Conservation (phyloP, 2,329 filamentous ascomycete species). For the Nemania bipapillata region DNA sequence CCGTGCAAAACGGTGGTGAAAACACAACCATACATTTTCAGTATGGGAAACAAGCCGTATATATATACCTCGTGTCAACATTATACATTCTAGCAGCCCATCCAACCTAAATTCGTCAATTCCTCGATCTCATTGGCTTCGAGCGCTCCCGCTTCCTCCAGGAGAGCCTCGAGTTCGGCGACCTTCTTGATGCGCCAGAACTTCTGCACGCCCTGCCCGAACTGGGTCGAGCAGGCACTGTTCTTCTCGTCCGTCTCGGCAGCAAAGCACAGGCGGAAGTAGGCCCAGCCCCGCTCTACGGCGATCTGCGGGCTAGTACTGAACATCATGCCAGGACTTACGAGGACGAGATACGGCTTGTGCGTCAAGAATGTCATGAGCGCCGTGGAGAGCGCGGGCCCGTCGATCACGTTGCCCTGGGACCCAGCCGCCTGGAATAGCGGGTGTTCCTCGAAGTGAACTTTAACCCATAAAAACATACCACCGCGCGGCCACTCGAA, state of each 20-base stretch:
- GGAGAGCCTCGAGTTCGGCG: conserved; percentile 71
- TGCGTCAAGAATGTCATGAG: conserved; percentile 77
- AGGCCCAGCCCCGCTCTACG: conserved; percentile 72
- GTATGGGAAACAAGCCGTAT: neutral
- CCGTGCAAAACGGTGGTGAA: neutral
- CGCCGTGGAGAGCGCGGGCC: conserved; percentile 68
- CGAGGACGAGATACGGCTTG: conserved; percentile 75
- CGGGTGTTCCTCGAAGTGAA: conserved; percentile 78
- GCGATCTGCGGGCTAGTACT: conserved; percentile 70
- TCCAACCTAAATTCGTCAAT: conserved; percentile 42
- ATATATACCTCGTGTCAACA: neutral
- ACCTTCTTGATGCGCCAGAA: conserved; percentile 82
- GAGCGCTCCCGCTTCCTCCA: conserved; percentile 52
- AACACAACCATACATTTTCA: neutral
- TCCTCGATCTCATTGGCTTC: conserved; percentile 41
- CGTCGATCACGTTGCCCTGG: conserved; percentile 58
- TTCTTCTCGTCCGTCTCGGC: conserved; percentile 80
- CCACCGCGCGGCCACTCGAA: conserved; percentile 85
- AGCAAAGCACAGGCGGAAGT: conserved; percentile 84
- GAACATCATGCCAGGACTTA: conserved; percentile 79
- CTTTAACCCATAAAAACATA: conserved; percentile 89
- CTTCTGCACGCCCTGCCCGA: conserved; percentile 73
- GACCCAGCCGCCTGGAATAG: conserved; percentile 62
- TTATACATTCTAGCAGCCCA: conserved; percentile 44
- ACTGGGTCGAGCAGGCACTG: conserved; percentile 67